Conservation (phyloP, 176 grass and related monocot genomes). For the Musa acuminata region DNA sequence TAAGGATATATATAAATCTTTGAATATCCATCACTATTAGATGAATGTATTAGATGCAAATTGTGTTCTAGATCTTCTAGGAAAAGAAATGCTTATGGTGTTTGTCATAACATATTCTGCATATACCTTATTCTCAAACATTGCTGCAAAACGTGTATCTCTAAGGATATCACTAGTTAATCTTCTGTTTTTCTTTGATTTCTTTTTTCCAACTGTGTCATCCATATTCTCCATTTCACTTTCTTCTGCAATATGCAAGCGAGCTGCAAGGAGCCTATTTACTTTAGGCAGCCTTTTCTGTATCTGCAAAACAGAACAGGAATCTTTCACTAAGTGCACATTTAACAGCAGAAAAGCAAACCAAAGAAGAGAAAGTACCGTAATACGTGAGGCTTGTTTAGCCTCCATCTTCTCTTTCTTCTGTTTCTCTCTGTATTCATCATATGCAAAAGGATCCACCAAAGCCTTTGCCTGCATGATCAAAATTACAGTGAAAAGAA, state of each 20-base stretch:
- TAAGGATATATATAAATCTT: too few relatives aligned
- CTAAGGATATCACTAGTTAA: slow-evolving; percentile 26
- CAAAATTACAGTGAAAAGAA: slow-evolving; percentile 17
- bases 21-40: too few relatives aligned
- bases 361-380: slow-evolving; percentile 34
- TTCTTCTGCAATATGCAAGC: slow-evolving; percentile 33
- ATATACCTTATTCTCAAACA: slow-evolving; percentile 65
- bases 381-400: slow-evolving; percentile 54
- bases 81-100: neutral
- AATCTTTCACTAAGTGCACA: neutral
- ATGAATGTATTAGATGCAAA: too few relatives aligned
- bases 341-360: neutral
- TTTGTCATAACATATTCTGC: neutral
- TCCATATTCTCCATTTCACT: slow-evolving; percentile 41
- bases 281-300: slow-evolving; percentile 63
- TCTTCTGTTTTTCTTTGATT: slow-evolving; percentile 38
- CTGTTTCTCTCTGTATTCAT: slow-evolving; percentile 37
- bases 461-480: slow-evolving; percentile 42
- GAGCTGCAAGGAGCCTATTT: slow-evolving; percentile 53
- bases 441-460: slow-evolving; percentile 44
- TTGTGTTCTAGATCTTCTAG: neutral
- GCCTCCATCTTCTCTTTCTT: slow-evolving; percentile 60
- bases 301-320: slow-evolving; percentile 33
- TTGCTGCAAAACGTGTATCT: slow-evolving; percentile 51
- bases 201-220: slow-evolving; percentile 48